Evolutionary conservation across 495 filamentous ascomycete genomes (phyloP).

Genomic region (Hypoxylon perforatum): DNA sequence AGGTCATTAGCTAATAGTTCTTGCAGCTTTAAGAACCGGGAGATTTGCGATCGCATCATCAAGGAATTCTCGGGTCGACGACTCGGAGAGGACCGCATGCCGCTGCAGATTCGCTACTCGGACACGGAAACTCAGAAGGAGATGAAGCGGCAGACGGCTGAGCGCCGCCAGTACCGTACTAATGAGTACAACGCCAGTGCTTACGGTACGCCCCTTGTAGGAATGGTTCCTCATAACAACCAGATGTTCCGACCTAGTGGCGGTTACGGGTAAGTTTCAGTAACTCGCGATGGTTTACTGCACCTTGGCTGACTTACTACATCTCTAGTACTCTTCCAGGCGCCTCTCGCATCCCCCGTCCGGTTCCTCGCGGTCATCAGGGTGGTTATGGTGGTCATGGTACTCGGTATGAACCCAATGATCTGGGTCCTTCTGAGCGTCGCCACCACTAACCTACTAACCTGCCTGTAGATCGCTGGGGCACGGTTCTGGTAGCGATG

Average conservation of each 20-base stretch:
- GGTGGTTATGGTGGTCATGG: slow-evolving; percentile 1
- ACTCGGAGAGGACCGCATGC: slow-evolving; percentile 75
- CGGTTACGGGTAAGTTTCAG: slow-evolving; percentile 12
- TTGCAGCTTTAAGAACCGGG: slow-evolving; percentile 83
- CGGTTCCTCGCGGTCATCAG: not conserved
- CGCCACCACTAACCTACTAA: slow-evolving; percentile 17
- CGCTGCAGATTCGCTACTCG: slow-evolving; percentile 93
- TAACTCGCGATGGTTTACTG: not conserved
- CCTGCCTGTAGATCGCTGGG: slow-evolving; percentile 47
- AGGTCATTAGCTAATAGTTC: slow-evolving; percentile 34
- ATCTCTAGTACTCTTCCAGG: not conserved
- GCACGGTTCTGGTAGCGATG: slow-evolving; percentile 57
- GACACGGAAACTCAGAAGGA: slow-evolving; percentile 96
- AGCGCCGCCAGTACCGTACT: slow-evolving; percentile 90
- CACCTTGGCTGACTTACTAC: slow-evolving; percentile 6
- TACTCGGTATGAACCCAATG: slow-evolving; percentile 18
- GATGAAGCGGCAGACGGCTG: slow-evolving; percentile 92
- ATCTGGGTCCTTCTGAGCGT: not conserved
- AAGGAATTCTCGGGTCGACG: slow-evolving; percentile 79
- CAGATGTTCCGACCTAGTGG: slow-evolving; percentile 37
- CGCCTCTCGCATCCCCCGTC: too few species aligned
- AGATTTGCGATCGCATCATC: slow-evolving; percentile 88
- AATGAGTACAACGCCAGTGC: slow-evolving; percentile 88
- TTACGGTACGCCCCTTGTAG: slow-evolving; percentile 65
- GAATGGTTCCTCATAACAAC: slow-evolving; percentile 56